A percentile compares a stretch with the other conserved stretches of the same genome.
phyloP scores from a whole-genome alignment of 331 rosid species.

The Erythrophleum ivorense region DNA sequence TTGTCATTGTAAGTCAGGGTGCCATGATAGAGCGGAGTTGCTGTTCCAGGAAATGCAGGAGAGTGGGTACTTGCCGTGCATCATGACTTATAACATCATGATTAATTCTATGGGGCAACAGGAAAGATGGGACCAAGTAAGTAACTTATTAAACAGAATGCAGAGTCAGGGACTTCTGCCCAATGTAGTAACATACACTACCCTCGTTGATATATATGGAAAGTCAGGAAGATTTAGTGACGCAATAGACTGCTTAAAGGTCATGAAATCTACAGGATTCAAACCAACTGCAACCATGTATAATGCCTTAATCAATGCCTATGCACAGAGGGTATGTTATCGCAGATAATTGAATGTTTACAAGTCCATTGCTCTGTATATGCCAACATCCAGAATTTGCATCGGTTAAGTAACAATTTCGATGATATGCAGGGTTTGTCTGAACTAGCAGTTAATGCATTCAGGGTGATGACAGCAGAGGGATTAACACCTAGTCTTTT shows the following conservation, averaged over 20 bases:
- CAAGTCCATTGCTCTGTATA: neutral
- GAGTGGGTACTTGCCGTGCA: slow-evolving; percentile 70
- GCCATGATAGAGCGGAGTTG: slow-evolving; percentile 67
- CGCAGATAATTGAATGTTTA: slow-evolving; percentile 4
- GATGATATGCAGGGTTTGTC: slow-evolving; percentile 75
- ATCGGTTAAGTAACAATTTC: neutral
- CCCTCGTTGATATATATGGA: slow-evolving; percentile 87
- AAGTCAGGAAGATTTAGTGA: slow-evolving; percentile 85
- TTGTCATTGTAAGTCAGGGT: slow-evolving; percentile 79
- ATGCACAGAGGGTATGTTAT: slow-evolving; percentile 85
- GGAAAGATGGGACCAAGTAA: slow-evolving; percentile 84
- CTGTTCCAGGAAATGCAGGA: slow-evolving; percentile 91
- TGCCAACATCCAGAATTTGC: neutral
- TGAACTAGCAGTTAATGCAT: slow-evolving; percentile 86
- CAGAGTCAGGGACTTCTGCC: slow-evolving; percentile 85
- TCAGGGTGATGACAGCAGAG: slow-evolving; percentile 83
- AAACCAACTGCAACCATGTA: slow-evolving; percentile 90
- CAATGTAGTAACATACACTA: slow-evolving; percentile 85
- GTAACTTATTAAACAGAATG: slow-evolving; percentile 74
- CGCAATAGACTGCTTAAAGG: slow-evolving; percentile 83
- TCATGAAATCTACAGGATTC: slow-evolving; percentile 84
- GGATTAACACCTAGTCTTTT: slow-evolving; percentile 86
- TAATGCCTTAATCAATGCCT: slow-evolving; percentile 94
- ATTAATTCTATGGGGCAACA: slow-evolving; percentile 84
- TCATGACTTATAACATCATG: slow-evolving; percentile 83